Evolutionary conservation across 2,329 filamentous ascomycete species (phyloP), one percentile per base, ranked within the genome.

Genomic region (Didymella keratinophila): DNA sequence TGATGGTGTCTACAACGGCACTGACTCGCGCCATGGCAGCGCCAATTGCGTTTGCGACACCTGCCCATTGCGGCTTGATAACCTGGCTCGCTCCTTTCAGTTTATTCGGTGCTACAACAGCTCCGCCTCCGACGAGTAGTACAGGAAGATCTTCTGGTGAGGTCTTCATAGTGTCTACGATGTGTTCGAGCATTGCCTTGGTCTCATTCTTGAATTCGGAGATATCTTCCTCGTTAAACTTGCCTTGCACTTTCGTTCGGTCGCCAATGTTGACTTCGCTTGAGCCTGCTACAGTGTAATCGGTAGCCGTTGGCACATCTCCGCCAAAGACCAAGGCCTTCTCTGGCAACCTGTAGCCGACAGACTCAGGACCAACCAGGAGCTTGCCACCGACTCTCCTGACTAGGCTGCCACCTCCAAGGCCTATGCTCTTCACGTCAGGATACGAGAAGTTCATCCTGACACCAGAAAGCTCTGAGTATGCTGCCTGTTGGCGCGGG

Each of bases 41-140:
- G 1, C 87, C 87, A 10, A 89, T 86, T 0, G 87, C 87, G 66
- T 89, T 89, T 9, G 87, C 87, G 1, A 89, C 84, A 3, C 81
- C 82, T 2, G 84, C 83, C 77, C 81, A 87, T 39, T 80, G 75
- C 0, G 85, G 85, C 61, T 83, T 86, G 43, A 87, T 72, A 1
- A 88, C 83, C 30, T 75, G 78, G 58, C 83, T 85, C 9, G 85
- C 86, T 1, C 86, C 86, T 30, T 77, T 75, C 0, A 89, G 76
- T n/a, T 80, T 71, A 34, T 84, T 78, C 0, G 85, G 86, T 0
- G 84, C 82, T 42, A 89, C 80, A 10, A 88, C 78, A 1, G 86
- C 84, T 4, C 87, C 87, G 0, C 87, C 87, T 8, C 87, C 87
- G 0, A 89, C 87, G 0, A 89, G 81, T 0, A 89, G 71, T 0